Evolutionary conservation across 163 green algal genomes (phyloP).

Genomic region (Scenedesmus sp.): DNA sequence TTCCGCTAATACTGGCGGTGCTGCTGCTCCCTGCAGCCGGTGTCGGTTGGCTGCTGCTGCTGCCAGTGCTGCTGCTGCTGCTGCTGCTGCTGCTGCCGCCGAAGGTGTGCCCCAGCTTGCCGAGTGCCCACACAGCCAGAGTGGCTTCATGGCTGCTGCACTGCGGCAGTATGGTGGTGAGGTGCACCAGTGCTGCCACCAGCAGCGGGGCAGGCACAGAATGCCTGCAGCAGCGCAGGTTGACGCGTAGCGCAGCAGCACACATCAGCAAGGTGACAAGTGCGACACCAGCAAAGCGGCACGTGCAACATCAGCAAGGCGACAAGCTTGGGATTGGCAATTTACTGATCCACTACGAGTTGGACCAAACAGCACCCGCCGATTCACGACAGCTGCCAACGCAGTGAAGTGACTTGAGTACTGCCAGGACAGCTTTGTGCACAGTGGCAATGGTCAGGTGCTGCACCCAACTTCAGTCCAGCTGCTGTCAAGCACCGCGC

Average conservation of each 20-base stretch:
- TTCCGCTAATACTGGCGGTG: neutral
- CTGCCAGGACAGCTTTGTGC: too few relatives aligned
- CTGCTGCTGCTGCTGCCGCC: slow-evolving; percentile 11
- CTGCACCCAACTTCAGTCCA: neutral
- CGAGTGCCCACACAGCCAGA: slow-evolving; percentile 18
- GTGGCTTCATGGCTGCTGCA: slow-evolving; percentile 24
- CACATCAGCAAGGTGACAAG: too few relatives aligned
- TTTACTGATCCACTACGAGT: too few relatives aligned
- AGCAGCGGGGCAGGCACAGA: neutral
- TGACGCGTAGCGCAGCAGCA: neutral
- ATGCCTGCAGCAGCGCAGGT: neutral
- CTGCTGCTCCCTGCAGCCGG: neutral
- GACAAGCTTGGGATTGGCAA: too few relatives aligned
- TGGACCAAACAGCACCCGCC: too few relatives aligned
- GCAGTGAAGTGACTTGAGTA: too few relatives aligned
- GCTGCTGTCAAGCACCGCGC: neutral
- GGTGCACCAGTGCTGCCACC: neutral
- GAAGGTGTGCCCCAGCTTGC: slow-evolving; percentile 12
- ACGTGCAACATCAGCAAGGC: too few relatives aligned
- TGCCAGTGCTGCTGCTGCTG: slow-evolving; percentile 16
- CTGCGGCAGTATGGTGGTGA: neutral
- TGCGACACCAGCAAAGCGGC: too few relatives aligned
- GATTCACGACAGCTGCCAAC: too few relatives aligned
- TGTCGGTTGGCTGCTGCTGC: neutral
- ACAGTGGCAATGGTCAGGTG: too few relatives aligned